Evolutionary conservation across 1,139 yeast species (phyloP).

Genomic region (Scheffersomyces insectosa): DNA sequence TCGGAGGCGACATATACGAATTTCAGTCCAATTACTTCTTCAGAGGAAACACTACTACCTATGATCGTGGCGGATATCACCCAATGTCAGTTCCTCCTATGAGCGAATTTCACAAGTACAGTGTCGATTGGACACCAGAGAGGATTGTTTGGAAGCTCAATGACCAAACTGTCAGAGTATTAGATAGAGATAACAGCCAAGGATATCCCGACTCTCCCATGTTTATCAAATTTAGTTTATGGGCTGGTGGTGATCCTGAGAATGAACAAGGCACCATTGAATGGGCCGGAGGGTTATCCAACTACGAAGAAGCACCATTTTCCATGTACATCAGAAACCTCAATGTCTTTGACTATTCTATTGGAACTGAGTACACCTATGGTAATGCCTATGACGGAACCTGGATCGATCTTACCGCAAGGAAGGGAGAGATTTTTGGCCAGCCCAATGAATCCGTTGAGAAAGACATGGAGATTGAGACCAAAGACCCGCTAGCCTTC

Average conservation of each 20-base stretch:
- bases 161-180: constrained; percentile 26
- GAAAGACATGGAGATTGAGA: no score
- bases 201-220: constrained; percentile 43
- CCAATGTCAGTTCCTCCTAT: constrained; percentile 21
- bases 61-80: constrained; percentile 44
- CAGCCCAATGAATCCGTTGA: not conserved
- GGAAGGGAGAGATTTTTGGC: not conserved
- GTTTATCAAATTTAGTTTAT: constrained; percentile 38
- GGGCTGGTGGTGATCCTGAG: constrained; percentile 47
- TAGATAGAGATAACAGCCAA: constrained; percentile 19
- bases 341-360: constrained; percentile 32
- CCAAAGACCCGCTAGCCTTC: no score
- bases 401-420: constrained; percentile 8
- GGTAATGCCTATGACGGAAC: constrained; percentile 15
- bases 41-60: constrained; percentile 44
- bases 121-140: constrained; percentile 41
- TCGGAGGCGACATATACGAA: constrained; percentile 38
- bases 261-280: constrained; percentile 49
- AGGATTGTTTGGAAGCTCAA: constrained; percentile 34
- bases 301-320: constrained; percentile 37
- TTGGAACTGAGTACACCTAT: constrained; percentile 37
- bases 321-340: constrained; percentile 32
- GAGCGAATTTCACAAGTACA: constrained; percentile 27
- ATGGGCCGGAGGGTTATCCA: constrained; percentile 46
- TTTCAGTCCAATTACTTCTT: constrained; percentile 46